Conservation (phyloP, 352 stramenopile species). For the Phytophthora agathidicida region DNA sequence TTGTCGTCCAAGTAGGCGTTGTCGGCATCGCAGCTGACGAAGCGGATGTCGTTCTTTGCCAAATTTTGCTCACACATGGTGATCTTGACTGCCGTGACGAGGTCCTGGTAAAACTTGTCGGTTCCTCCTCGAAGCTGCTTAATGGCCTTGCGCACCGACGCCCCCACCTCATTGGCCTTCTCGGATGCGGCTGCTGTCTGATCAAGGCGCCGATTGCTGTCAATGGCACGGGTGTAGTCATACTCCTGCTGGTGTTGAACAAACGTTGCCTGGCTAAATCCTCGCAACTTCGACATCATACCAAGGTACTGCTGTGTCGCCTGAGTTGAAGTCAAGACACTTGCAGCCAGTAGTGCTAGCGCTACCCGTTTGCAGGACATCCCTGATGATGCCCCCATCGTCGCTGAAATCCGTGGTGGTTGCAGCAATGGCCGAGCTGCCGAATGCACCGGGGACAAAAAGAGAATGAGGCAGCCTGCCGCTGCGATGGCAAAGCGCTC, state of each 20-base stretch:
- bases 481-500: background rate
- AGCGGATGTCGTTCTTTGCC: constrained; percentile 33
- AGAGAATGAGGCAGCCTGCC: constrained; percentile 26
- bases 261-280: constrained; percentile 5
- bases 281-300: constrained; percentile 25
- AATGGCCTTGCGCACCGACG: constrained; percentile 58
- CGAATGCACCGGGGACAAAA: constrained; percentile 25
- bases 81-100: constrained; percentile 66
- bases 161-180: constrained; percentile 56
- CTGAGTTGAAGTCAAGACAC: constrained; percentile 6
- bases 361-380: background rate
- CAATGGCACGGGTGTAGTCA: background rate
- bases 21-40: constrained; percentile 34
- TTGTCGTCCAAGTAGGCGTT: constrained; percentile 53
- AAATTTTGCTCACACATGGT: constrained; percentile 47
- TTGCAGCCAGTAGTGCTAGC: constrained; percentile 7
- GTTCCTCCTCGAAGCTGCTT: constrained; percentile 66
- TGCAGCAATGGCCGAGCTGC: constrained; percentile 5
- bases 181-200: constrained; percentile 25
- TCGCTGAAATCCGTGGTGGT: background rate
- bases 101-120: constrained; percentile 65
- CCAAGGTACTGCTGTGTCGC: constrained; percentile 13
- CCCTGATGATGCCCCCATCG: constrained; percentile 14
- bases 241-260: constrained; percentile 6
- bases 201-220: constrained; percentile 29